A percentile compares a stretch with the other conserved stretches of the same genome.
Evolutionary conservation across 305 asterid genomes (phyloP).

Genomic region (Fraxinus dipetala): DNA sequence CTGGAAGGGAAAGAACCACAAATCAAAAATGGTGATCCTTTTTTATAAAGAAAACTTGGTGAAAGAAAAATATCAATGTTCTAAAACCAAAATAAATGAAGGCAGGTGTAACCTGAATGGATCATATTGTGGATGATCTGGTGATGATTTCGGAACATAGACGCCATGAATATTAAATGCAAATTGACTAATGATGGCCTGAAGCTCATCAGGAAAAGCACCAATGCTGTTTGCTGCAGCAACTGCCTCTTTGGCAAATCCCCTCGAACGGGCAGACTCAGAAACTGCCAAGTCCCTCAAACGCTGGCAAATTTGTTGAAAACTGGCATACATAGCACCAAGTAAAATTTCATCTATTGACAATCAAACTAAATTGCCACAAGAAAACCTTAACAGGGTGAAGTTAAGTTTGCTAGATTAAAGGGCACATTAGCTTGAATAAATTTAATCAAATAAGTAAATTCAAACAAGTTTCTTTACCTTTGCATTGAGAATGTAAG

Average conservation of each 20-base stretch:
- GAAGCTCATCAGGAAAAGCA: slow-evolving; percentile 56
- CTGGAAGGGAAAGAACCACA: slow-evolving; percentile 39
- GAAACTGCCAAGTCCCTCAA: slow-evolving; percentile 36
- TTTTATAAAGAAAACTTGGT: not conserved
- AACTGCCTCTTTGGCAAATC: slow-evolving; percentile 44
- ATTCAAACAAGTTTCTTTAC: not conserved
- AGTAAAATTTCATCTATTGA: too few species aligned
- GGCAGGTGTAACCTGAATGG: slow-evolving; percentile 53
- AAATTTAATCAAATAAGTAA: not conserved
- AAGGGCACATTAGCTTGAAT: not conserved
- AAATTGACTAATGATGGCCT: slow-evolving; percentile 49
- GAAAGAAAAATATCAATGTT: not conserved
- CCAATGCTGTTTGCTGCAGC: slow-evolving; percentile 55
- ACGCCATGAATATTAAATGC: slow-evolving; percentile 78
- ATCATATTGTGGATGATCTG: slow-evolving; percentile 62
- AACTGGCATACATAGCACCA: too few species aligned
- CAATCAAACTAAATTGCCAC: not conserved
- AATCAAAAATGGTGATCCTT: not conserved
- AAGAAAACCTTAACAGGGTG: slow-evolving; percentile 4
- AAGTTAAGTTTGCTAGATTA: not conserved
- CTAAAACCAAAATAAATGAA: not conserved
- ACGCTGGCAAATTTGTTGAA: too few species aligned
- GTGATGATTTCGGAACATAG: slow-evolving; percentile 71
- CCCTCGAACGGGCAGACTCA: slow-evolving; percentile 48
- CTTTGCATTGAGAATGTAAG: not conserved